Base-by-base conservation (phyloP, 352 stramenopile genomes). In the Pythium myriotylum region DNA sequence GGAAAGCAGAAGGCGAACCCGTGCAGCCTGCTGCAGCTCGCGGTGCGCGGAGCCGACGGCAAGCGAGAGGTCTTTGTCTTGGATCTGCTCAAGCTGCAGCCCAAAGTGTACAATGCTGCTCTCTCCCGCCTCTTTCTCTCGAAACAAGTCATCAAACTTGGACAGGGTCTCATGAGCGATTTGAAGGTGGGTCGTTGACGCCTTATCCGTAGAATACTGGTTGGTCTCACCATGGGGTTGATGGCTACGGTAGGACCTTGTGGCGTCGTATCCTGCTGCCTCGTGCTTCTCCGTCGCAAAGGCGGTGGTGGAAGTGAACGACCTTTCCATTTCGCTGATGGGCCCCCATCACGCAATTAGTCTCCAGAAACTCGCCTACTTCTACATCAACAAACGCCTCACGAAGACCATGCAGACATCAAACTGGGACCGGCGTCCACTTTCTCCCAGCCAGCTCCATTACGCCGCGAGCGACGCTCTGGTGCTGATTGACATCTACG, bases 331-430 rank as follows among this genome's bases (percentile, higher is more conserved):
- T 27, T 71, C 59, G 6, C 56, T 89, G 0, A 58, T 56, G 1
- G 81, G 79, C n/a, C 59, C 63, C 4, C 79, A 88, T 62, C 70
- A 81, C 35, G 72, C 70, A 23, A 65, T 93, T 3, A 91, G 84
- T 66, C 65, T 93, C 16, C 81, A 93, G 64, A 93, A 93, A 50
- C 69, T 91, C 5, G 81, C 88, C 26, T 89, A 76, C 53, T 74
- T 88, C 35, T 93, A 89, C 53, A 67, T 93, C 42, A 67, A 87
- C 46, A 74, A 70, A 24, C 82, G 80, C 29, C 70, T 93, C 14
- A 77, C 77, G 5, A 91, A 91, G 67, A 91, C 81, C 17, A 84
- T 91, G 74, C 84, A 92, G 66, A 85, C 67, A 23, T 92, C 84
- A 19, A 91, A 92, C 57, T 92, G 84, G 84, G 83, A 84, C 46